A percentile compares a stretch with the other conserved stretches of the same genome.
phyloP scores from a whole-genome alignment of 768 basidiomycete genomes.

The Leccinum variicolor region DNA sequence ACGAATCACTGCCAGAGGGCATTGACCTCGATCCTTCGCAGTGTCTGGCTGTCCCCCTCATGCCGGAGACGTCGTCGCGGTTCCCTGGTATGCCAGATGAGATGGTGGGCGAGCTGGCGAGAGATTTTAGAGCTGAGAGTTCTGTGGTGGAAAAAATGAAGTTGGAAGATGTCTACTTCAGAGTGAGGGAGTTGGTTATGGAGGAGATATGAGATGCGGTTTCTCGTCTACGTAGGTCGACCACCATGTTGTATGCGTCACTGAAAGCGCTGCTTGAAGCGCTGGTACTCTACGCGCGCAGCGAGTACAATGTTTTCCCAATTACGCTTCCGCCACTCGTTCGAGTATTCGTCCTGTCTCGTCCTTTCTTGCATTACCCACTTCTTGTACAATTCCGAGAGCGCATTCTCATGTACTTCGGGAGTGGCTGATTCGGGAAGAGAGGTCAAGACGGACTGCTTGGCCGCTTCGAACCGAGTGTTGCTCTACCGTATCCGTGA shows the following conservation, averaged over 20 bases:
- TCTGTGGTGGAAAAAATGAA: slow-evolving; percentile 50
- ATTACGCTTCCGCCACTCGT: slow-evolving; percentile 66
- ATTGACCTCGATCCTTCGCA: slow-evolving; percentile 55
- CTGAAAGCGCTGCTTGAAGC: slow-evolving; percentile 34
- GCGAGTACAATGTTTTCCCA: slow-evolving; percentile 52
- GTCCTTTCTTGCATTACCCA: slow-evolving; percentile 71
- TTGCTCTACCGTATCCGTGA: slow-evolving; percentile 55
- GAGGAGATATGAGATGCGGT: slow-evolving; percentile 41
- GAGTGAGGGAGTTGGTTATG: slow-evolving; percentile 60
- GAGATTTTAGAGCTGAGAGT: slow-evolving; percentile 63
- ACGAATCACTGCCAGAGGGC: slow-evolving; percentile 40
- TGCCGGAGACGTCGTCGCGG: slow-evolving; percentile 60
- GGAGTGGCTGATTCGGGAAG: slow-evolving; percentile 49
- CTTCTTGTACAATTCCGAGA: slow-evolving; percentile 68
- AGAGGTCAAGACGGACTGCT: slow-evolving; percentile 52
- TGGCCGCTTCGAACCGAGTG: slow-evolving; percentile 72
- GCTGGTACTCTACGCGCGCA: slow-evolving; percentile 52
- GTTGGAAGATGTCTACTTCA: slow-evolving; percentile 58
- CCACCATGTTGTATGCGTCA: neutral
- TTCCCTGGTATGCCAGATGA: slow-evolving; percentile 74
- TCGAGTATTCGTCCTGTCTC: slow-evolving; percentile 57
- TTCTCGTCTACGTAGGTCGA: neutral
- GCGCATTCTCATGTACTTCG: slow-evolving; percentile 60
- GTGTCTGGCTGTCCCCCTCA: slow-evolving; percentile 56
- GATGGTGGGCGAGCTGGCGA: slow-evolving; percentile 52